Percentiles rank a stretch among this genome's conserved stretches.
These are phyloP conservation scores for Dactylellina parvicollis DNA, from an alignment of 2,329 filamentous ascomycete species.

Conservation along the genomic window DNA sequence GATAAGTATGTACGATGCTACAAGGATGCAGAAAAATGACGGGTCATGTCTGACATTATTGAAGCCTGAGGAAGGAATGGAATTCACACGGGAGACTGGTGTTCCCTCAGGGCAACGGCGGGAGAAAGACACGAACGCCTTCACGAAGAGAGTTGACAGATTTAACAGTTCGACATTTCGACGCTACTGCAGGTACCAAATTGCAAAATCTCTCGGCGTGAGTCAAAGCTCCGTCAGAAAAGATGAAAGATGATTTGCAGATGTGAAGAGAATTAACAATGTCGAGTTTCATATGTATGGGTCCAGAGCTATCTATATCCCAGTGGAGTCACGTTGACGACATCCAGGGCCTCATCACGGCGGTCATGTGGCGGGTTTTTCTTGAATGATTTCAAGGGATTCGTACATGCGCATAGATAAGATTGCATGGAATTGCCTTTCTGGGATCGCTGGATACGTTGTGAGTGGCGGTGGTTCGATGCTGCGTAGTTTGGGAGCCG, in stretches of 20 bases:
- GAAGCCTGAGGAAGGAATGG: too few species aligned
- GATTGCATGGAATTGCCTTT: slow-evolving; percentile 31
- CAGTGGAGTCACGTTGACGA: slow-evolving; percentile 31
- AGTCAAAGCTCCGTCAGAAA: slow-evolving; percentile 10
- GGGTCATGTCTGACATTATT: neutral
- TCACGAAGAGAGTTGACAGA: slow-evolving; percentile 2
- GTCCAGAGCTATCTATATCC: slow-evolving; percentile 19
- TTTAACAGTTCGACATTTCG: slow-evolving; percentile 4
- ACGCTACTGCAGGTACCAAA: slow-evolving; percentile 51
- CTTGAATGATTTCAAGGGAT: slow-evolving; percentile 44
- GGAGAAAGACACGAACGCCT: neutral
- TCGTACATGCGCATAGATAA: slow-evolving; percentile 38
- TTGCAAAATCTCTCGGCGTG: slow-evolving; percentile 13
- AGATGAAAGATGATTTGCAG: neutral
- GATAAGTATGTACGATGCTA: neutral
- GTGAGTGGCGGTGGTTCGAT: neutral
- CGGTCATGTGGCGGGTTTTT: slow-evolving; percentile 27
- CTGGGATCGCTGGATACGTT: slow-evolving; percentile 6
- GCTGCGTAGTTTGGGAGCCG: neutral
- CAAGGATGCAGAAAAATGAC: neutral
- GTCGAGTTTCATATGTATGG: slow-evolving; percentile 33
- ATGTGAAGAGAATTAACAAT: neutral
- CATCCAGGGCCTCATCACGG: neutral
- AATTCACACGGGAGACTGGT: neutral
- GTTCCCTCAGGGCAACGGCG: neutral